Percentiles rank a stretch among this genome's conserved stretches.
phyloP scores from a whole-genome alignment of 352 stramenopile species.

The Globisporangium alternatum region DNA sequence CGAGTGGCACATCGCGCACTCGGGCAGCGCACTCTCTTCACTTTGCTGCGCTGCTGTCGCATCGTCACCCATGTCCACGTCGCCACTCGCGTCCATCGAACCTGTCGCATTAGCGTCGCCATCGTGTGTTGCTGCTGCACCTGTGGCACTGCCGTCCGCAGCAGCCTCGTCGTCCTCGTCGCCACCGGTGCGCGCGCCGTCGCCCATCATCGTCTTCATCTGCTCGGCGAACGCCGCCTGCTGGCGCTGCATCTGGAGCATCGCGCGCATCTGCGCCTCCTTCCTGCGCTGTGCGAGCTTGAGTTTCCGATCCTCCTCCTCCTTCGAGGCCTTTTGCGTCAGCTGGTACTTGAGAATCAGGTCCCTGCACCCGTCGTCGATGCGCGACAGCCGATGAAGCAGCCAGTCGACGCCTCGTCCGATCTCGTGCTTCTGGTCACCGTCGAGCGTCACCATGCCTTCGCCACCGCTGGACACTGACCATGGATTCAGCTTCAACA shows the following conservation, averaged over 20 bases:
- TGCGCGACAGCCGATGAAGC: slow-evolving; percentile 56
- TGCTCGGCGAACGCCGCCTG: slow-evolving; percentile 79
- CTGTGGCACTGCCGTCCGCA: slow-evolving; percentile 5
- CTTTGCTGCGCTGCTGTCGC: background rate
- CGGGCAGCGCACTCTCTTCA: slow-evolving; percentile 29
- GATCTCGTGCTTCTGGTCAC: slow-evolving; percentile 83
- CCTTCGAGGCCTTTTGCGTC: slow-evolving; percentile 52
- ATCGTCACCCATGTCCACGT: slow-evolving; percentile 52
- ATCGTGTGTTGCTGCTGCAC: background rate
- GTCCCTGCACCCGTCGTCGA: slow-evolving; percentile 38
- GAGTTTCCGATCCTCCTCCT: slow-evolving; percentile 68
- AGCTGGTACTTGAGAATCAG: slow-evolving; percentile 58
- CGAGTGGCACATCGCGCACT: slow-evolving; percentile 87
- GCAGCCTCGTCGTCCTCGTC: slow-evolving; percentile 37
- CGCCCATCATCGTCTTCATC: slow-evolving; percentile 60
- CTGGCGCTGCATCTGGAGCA: slow-evolving; percentile 76
- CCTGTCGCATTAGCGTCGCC: background rate
- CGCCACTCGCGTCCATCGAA: slow-evolving; percentile 17
- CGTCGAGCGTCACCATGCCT: slow-evolving; percentile 63
- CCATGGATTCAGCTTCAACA: slow-evolving; percentile 79
- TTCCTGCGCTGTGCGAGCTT: slow-evolving; percentile 55
- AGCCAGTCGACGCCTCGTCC: slow-evolving; percentile 77
- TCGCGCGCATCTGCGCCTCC: slow-evolving; percentile 73
- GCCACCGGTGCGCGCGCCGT: slow-evolving; percentile 37
- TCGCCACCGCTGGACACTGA: slow-evolving; percentile 45